Evolutionary conservation across 768 basidiomycete species (phyloP).

Genomic region (Lentinus tigrinus): DNA sequence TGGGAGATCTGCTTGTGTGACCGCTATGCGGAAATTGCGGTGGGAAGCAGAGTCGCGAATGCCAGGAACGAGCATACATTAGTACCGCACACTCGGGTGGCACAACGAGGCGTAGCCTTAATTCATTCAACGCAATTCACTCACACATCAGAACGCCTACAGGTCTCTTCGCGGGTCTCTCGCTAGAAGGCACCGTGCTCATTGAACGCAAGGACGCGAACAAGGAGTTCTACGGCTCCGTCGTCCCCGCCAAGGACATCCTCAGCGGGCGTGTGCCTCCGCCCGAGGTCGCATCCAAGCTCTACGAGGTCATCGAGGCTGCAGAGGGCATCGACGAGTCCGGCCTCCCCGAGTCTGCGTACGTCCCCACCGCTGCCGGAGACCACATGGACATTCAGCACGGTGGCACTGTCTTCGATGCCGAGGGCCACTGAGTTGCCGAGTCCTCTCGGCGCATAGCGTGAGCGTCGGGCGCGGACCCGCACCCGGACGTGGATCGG

Average conservation of each 20-base stretch:
- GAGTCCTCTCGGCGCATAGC: too few species aligned
- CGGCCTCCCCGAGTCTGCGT: constrained; percentile 74
- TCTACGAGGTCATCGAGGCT: constrained; percentile 97
- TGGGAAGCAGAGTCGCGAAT: too few species aligned
- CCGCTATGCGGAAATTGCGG: too few species aligned
- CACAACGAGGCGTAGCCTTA: too few species aligned
- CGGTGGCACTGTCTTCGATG: constrained; percentile 71
- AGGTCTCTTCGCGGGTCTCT: constrained; percentile 94
- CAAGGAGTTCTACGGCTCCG: constrained; percentile 92
- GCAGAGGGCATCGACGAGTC: constrained; percentile 91
- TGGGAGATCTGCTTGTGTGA: too few species aligned
- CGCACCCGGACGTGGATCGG: too few species aligned
- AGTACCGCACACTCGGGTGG: too few species aligned
- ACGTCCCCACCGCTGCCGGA: constrained; percentile 69
- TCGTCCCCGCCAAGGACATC: constrained; percentile 86
- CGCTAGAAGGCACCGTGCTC: constrained; percentile 90
- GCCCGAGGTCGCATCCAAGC: constrained; percentile 88
- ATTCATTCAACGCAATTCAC: too few species aligned
- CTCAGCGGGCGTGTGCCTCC: constrained; percentile 92
- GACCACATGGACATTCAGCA: constrained; percentile 51
- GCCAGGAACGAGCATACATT: too few species aligned
- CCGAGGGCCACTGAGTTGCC: constrained; percentile 46
- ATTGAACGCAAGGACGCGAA: constrained; percentile 97
- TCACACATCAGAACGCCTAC: background rate
- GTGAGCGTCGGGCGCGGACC: too few species aligned